Evolutionary conservation across 2,329 filamentous ascomycete genomes (phyloP).

Genomic region (Juglanconis juglandina): DNA sequence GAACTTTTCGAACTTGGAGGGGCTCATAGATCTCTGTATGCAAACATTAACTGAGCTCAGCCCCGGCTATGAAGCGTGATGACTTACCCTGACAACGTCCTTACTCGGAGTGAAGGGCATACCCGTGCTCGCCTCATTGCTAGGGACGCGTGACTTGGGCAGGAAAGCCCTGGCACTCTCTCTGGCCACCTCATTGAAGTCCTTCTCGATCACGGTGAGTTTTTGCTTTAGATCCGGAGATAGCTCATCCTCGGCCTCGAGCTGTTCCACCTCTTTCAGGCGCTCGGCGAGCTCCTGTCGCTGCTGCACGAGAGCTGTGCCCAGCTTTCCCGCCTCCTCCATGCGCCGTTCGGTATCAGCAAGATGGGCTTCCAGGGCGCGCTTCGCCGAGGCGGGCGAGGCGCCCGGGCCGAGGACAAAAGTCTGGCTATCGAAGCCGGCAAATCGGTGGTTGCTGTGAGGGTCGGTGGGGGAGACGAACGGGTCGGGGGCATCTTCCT

Average conservation of each 20-base stretch:
- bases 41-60: slow-evolving; percentile 8
- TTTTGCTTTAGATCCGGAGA: slow-evolving; percentile 78
- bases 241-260: slow-evolving; percentile 73
- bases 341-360: slow-evolving; percentile 88
- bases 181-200: slow-evolving; percentile 89
- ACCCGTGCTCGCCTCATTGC: slow-evolving; percentile 55
- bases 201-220: slow-evolving; percentile 82
- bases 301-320: slow-evolving; percentile 83
- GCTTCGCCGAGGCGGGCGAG: slow-evolving; percentile 82
- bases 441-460: slow-evolving; percentile 65
- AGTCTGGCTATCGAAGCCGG: slow-evolving; percentile 75
- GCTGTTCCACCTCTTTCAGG: slow-evolving; percentile 77
- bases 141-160: slow-evolving; percentile 76
- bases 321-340: slow-evolving; percentile 85
- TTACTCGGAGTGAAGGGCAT: slow-evolving; percentile 54
- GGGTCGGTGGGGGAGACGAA: slow-evolving; percentile 50
- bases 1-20: slow-evolving; percentile 60
- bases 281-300: slow-evolving; percentile 78
- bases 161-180: slow-evolving; percentile 88
- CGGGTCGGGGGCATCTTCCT: slow-evolving; percentile 47
- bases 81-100: slow-evolving; percentile 51
- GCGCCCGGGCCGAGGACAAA: slow-evolving; percentile 73
- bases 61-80: background rate
- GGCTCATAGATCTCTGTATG: slow-evolving; percentile 63
- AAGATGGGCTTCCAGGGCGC: slow-evolving; percentile 85